Evolutionary conservation across 345 rosid genomes (phyloP).

Genomic region (Brassica incana): DNA sequence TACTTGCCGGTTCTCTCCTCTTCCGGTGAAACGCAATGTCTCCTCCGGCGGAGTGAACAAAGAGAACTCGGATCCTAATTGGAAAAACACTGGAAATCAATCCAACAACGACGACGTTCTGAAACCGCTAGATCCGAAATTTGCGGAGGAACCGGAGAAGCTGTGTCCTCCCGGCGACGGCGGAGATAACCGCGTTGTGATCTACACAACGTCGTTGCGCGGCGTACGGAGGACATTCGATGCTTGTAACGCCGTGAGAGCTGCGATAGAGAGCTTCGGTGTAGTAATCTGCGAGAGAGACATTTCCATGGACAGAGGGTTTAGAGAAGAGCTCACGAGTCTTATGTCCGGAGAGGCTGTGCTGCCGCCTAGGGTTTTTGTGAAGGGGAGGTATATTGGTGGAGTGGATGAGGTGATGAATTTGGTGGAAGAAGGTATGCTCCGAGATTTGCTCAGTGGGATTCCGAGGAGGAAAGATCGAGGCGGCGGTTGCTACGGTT

Average conservation of each 20-base stretch:
- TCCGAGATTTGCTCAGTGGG: constrained; percentile 54
- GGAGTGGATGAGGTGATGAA: constrained; percentile 76
- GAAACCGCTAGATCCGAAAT: constrained; percentile 31
- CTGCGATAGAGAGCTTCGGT: constrained; percentile 58
- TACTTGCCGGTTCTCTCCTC: constrained; percentile 64
- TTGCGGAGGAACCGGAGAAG: constrained; percentile 27
- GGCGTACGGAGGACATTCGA: constrained; percentile 85
- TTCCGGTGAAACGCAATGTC: constrained; percentile 19
- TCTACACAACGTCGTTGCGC: constrained; percentile 72
- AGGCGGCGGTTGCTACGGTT: constrained; percentile 50
- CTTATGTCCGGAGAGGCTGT: constrained; percentile 36
- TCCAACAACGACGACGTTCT: not conserved
- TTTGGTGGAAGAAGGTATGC: constrained; percentile 67
- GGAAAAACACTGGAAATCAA: constrained; percentile 14
- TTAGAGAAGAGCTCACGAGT: constrained; percentile 61
- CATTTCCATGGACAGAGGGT: constrained; percentile 79
- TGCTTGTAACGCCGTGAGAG: constrained; percentile 70
- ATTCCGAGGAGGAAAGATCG: constrained; percentile 50
- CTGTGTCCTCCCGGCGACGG: constrained; percentile 45
- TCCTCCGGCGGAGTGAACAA: constrained; percentile 34
- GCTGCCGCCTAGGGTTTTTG: constrained; percentile 68
- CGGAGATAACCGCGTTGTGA: constrained; percentile 59
- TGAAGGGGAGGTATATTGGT: constrained; percentile 77
- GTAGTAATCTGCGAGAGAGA: constrained; percentile 65
- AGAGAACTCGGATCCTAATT: constrained; percentile 59